Percentiles rank a stretch among this genome's conserved stretches.
Conservation (phyloP, 2,329 filamentous ascomycete genomes). For the Claviceps sp. region DNA sequence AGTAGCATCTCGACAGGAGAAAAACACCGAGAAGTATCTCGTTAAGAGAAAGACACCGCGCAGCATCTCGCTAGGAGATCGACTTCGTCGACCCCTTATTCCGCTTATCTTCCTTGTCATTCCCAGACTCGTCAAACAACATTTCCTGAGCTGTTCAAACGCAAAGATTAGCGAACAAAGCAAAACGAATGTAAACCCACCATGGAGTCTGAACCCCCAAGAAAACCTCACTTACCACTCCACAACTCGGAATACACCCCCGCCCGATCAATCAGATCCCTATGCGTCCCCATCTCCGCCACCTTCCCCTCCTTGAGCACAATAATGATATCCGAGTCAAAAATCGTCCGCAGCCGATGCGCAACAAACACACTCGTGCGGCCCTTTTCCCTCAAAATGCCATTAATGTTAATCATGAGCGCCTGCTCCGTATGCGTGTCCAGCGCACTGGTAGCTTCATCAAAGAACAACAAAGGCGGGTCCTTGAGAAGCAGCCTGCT, state of each 20-base stretch:
- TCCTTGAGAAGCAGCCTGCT: slow-evolving; percentile 78
- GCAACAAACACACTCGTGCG: slow-evolving; percentile 92
- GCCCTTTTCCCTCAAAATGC: slow-evolving; percentile 74
- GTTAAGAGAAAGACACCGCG: neutral
- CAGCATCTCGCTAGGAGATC: neutral
- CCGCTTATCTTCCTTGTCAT: slow-evolving; percentile 29
- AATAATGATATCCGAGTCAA: slow-evolving; percentile 84
- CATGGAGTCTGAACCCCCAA: too few relatives aligned
- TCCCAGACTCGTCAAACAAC: slow-evolving; percentile 35
- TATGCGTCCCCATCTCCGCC: slow-evolving; percentile 81
- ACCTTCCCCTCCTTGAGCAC: slow-evolving; percentile 74
- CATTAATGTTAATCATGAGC: slow-evolving; percentile 83
- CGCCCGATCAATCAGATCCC: slow-evolving; percentile 62
- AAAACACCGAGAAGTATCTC: too few relatives aligned
- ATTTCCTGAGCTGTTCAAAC: slow-evolving; percentile 44
- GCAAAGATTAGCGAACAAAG: neutral
- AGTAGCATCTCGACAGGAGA: too few relatives aligned
- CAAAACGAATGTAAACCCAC: neutral
- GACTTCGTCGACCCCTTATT: slow-evolving; percentile 17
- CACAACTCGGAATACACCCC: slow-evolving; percentile 83
- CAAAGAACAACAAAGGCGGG: slow-evolving; percentile 81
- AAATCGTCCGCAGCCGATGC: slow-evolving; percentile 83
- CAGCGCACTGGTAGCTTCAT: slow-evolving; percentile 83
- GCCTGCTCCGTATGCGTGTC: slow-evolving; percentile 91
- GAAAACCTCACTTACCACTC: slow-evolving; percentile 51